phyloP scores from a whole-genome alignment of 2,329 filamentous ascomycete species.

The Alternaria tenuissima region DNA sequence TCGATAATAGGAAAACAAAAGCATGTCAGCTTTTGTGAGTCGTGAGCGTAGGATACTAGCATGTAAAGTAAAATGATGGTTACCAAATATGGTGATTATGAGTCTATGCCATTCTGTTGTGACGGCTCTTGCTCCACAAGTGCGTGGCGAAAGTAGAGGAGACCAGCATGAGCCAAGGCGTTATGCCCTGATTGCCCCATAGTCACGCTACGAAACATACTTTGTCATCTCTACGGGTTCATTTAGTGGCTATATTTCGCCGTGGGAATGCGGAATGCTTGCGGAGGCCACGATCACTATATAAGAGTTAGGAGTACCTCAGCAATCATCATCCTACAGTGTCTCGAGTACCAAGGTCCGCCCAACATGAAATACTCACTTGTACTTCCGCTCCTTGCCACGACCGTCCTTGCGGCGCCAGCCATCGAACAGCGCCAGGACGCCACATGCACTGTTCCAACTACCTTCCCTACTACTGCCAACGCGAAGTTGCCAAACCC shows the following conservation, averaged over 20 bases:
- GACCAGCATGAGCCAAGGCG: conserved; percentile 30
- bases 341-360: conserved; percentile 12
- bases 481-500: conserved; percentile 50
- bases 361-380: conserved; percentile 46
- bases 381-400: conserved; percentile 40
- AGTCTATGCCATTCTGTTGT: background rate
- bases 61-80: background rate
- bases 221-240: conserved; percentile 29
- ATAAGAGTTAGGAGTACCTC: conserved; percentile 18
- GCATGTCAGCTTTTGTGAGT: background rate
- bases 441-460: conserved; percentile 39
- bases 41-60: background rate
- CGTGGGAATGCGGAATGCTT: conserved; percentile 27
- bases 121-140: conserved; percentile 5
- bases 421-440: conserved; percentile 42
- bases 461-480: conserved; percentile 38
- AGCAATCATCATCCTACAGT: conserved; percentile 9
- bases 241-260: conserved; percentile 39
- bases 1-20: background rate
- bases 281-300: conserved; percentile 13
- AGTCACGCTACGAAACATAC: conserved; percentile 35
- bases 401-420: conserved; percentile 40
- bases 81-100: background rate
- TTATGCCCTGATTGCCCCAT: conserved; percentile 40
- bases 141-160: conserved; percentile 14